Percentiles rank a stretch among this genome's conserved stretches.
Conservation (phyloP, 495 filamentous ascomycete genomes). For the Neurospora sp. region DNA sequence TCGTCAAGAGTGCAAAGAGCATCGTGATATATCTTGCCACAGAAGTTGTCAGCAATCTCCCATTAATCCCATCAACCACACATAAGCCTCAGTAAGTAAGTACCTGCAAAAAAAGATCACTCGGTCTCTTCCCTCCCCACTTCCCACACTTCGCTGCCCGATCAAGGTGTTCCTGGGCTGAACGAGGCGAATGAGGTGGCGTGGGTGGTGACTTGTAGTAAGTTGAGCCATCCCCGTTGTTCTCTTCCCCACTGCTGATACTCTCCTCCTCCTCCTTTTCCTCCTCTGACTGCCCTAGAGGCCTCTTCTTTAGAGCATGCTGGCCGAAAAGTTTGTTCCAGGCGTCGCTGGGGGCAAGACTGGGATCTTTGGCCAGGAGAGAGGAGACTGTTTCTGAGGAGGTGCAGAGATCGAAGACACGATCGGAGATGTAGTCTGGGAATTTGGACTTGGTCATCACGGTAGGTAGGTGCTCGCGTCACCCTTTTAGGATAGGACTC, state of each 20-base stretch:
- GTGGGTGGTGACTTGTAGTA: background rate
- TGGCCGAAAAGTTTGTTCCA: slow-evolving; percentile 45
- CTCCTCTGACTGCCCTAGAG: background rate
- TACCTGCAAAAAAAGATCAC: slow-evolving; percentile 55
- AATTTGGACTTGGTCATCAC: background rate
- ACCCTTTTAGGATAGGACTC: no score
- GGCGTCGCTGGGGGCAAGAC: slow-evolving; percentile 38
- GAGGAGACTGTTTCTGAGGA: slow-evolving; percentile 44
- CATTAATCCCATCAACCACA: background rate
- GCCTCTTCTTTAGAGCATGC: slow-evolving; percentile 12
- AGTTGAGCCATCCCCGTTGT: background rate
- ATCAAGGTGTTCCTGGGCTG: slow-evolving; percentile 32
- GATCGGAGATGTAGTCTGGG: slow-evolving; percentile 10
- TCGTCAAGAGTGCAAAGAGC: slow-evolving; percentile 49
- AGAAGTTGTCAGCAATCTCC: background rate
- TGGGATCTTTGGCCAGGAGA: slow-evolving; percentile 39
- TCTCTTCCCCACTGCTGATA: background rate
- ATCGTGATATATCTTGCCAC: slow-evolving; percentile 54
- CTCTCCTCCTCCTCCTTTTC: background rate
- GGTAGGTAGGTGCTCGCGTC: background rate
- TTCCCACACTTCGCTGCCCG: slow-evolving; percentile 50
- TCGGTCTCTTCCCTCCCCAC: slow-evolving; percentile 54
- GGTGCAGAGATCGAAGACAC: slow-evolving; percentile 33
- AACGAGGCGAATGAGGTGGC: background rate
- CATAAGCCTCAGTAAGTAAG: slow-evolving; percentile 4